Evolutionary conservation across 257 asterid species (phyloP), one percentile per base, ranked within the genome.

Genomic region (Gynochthodes officinalis): DNA sequence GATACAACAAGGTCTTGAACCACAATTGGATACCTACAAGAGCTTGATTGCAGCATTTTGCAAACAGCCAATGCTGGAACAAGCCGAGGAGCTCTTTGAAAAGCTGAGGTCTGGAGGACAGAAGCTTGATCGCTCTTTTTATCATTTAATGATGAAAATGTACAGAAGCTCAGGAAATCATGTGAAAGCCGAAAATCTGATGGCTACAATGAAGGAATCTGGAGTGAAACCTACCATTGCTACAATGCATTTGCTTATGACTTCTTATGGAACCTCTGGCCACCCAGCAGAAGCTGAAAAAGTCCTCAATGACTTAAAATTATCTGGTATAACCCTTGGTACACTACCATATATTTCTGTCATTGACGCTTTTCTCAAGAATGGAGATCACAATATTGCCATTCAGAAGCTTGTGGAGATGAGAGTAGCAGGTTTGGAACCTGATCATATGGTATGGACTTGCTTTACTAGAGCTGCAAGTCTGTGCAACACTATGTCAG

Each of bases 101-200:
- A 67, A 82, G 69, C 83, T 94, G 61, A 82, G 67, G 79, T 82
- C 88, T 18, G 91, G 82, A 73, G 96, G 91, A 35, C 77, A 70
- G 63, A 87, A 82, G 72, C 77, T 91, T 69, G 78, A 94, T 74
- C 88, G 99, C 55, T 91, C 98, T 10, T 88, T 94, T 78, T 94
- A 89, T 81, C 99, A 94, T 80, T 79, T 94, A 81, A 94, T 94
- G 99, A 91, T 94, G 97, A 94, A 90, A 82, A 86, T 94, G 93
- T 94, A 89, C 69, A 79, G 99, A 87, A 87, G 73, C 70, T 85
- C 86, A 1, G 95, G 89, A 12, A 77, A 89, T 75, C 91, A 88
- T 68, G 76, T 84, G 44, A 83, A 94, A 83, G 98, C 99, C 44
- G 98, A 91, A 84, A 75, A 82, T 49, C 76, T 94, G 79, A 80